Conservation (phyloP, 768 basidiomycete species). For the Auriculariales sp. region DNA sequence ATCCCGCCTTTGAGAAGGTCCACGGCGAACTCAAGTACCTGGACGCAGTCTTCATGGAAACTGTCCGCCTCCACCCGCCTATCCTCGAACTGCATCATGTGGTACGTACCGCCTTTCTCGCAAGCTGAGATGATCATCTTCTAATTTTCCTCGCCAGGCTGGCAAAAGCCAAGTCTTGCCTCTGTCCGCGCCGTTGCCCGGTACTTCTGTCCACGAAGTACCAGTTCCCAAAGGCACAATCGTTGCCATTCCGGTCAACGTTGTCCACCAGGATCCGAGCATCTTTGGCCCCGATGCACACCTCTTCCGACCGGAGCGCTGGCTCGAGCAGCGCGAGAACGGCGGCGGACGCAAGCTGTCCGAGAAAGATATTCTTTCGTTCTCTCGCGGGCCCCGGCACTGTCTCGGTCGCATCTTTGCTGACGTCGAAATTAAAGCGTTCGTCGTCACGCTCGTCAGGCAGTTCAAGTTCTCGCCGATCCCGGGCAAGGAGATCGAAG, state of each 20-base stretch:
- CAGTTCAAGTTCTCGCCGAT: conserved; percentile 40
- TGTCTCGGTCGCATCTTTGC: conserved; percentile 50
- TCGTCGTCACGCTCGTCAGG: conserved; percentile 34
- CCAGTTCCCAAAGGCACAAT: conserved; percentile 45
- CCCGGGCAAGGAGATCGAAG: conserved; percentile 37
- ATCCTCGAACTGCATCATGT: conserved; percentile 55
- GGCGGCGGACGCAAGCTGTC: not conserved
- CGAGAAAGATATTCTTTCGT: conserved; percentile 1
- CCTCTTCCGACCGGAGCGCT: conserved; percentile 9
- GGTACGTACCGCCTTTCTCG: conserved; percentile 10
- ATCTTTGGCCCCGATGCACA: conserved; percentile 10
- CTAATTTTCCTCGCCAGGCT: conserved; percentile 10
- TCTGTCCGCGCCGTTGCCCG: conserved; percentile 19
- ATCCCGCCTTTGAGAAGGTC: conserved; percentile 38
- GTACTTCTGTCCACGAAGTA: conserved; percentile 21
- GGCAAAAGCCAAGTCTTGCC: conserved; percentile 38
- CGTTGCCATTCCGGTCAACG: conserved; percentile 26
- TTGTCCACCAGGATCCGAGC: conserved; percentile 8
- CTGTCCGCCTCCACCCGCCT: conserved; percentile 45
- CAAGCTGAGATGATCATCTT: not conserved
- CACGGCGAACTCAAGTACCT: conserved; percentile 36
- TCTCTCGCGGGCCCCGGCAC: conserved; percentile 32
- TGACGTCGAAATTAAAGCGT: conserved; percentile 41
- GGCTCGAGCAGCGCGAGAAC: conserved; percentile 1
- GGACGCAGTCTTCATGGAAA: conserved; percentile 47